Evolutionary conservation across 257 asterid species (phyloP).

Genomic region (Nicotiana attenuata): DNA sequence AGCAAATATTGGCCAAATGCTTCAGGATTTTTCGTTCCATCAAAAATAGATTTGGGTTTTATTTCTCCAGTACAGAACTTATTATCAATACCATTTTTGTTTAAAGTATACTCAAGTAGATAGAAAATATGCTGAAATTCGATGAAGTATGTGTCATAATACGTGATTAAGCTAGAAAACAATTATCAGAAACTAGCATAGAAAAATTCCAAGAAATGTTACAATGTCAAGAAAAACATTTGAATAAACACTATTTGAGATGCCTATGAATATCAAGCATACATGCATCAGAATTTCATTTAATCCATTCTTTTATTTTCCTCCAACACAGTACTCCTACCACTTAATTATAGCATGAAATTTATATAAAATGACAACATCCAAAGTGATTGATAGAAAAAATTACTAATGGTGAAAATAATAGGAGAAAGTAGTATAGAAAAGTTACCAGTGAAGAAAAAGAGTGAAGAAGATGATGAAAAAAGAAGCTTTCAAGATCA

Average conservation of each 20-base stretch:
- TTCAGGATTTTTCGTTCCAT: not conserved
- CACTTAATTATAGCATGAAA: not conserved
- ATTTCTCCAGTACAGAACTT: not conserved
- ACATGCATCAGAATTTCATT: not conserved
- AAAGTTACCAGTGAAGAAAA: constrained; percentile 3
- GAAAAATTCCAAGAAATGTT: not conserved
- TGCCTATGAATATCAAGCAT: not conserved
- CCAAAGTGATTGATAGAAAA: no score
- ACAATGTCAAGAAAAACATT: not conserved
- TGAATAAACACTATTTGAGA: not conserved
- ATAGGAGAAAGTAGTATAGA: not conserved
- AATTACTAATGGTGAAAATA: not conserved
- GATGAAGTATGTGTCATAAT: not conserved
- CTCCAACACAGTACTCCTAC: no score
- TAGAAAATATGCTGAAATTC: not conserved
- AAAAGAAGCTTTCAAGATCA: not conserved
- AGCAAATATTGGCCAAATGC: not conserved
- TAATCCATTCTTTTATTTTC: no score
- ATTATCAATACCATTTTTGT: not conserved
- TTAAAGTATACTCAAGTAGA: not conserved
- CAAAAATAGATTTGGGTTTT: not conserved
- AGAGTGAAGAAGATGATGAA: not conserved
- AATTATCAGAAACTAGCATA: not conserved
- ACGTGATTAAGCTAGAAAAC: not conserved
- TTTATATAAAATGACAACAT: no score